phyloP scores from a whole-genome alignment of 768 basidiomycete genomes.

The Lyophyllum atratum region DNA sequence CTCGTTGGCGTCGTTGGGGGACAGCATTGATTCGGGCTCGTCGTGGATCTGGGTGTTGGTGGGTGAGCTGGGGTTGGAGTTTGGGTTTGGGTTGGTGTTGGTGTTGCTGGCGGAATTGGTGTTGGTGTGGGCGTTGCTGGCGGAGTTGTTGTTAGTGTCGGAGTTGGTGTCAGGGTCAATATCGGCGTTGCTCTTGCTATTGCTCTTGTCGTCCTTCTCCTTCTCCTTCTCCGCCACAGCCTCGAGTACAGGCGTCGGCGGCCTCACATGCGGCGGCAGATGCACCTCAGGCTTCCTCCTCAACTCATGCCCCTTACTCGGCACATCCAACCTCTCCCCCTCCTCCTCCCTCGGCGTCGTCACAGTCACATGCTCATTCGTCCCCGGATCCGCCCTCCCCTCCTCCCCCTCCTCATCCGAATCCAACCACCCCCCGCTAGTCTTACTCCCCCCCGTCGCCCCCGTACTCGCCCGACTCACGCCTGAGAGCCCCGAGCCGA shows the following conservation, averaged over 20 bases:
- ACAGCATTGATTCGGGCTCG: constrained; percentile 22
- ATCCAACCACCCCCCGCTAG: constrained; percentile 35
- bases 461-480: constrained; percentile 18
- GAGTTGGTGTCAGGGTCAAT: no score
- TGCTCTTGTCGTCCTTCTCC: no score
- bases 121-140: no score
- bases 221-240: background rate
- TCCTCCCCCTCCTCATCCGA: constrained; percentile 29
- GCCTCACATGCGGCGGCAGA: background rate
- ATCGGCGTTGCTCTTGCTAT: no score
- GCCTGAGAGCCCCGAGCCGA: constrained; percentile 30
- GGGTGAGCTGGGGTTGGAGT: background rate
- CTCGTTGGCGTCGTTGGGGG: constrained; percentile 23
- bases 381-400: constrained; percentile 32
- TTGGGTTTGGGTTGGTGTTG: background rate
- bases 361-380: constrained; percentile 45
- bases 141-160: no score
- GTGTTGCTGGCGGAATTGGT: background rate
- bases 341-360: constrained; percentile 25
- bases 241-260: constrained; percentile 1
- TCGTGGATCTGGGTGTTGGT: constrained; percentile 9
- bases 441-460: constrained; percentile 15
- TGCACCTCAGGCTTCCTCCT: background rate
- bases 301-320: background rate
- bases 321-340: constrained; percentile 7